Conservation (phyloP, 2,329 filamentous ascomycete species). For the Epichloe elymi region DNA sequence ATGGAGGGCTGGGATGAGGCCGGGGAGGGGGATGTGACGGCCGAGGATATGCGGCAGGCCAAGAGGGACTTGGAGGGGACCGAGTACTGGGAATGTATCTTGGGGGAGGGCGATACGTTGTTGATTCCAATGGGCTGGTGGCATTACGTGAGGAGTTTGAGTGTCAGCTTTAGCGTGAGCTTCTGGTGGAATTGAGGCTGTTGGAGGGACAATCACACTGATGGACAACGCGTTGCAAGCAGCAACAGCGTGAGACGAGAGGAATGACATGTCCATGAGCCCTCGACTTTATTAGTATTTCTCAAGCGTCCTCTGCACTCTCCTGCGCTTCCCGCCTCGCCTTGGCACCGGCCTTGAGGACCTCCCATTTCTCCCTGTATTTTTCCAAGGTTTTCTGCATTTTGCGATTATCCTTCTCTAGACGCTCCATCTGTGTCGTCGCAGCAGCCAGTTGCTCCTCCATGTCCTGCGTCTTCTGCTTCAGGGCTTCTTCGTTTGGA, state of each 20-base stretch:
- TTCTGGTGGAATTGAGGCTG: slow-evolving; percentile 75
- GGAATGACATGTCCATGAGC: too few relatives aligned
- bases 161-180: slow-evolving; percentile 83
- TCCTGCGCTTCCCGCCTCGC: slow-evolving; percentile 31
- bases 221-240: too few relatives aligned
- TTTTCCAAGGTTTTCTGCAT: slow-evolving; percentile 42
- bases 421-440: slow-evolving; percentile 47
- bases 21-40: slow-evolving; percentile 12
- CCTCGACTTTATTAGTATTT: not conserved
- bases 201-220: too few relatives aligned
- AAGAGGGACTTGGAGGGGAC: slow-evolving; percentile 40
- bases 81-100: slow-evolving; percentile 61
- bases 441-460: slow-evolving; percentile 50
- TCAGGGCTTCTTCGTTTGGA: slow-evolving; percentile 23
- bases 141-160: slow-evolving; percentile 86
- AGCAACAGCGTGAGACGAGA: too few relatives aligned
- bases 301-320: slow-evolving; percentile 20
- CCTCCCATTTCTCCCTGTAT: slow-evolving; percentile 49
- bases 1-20: slow-evolving; percentile 46
- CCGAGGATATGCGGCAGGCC: slow-evolving; percentile 24
- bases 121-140: slow-evolving; percentile 95
- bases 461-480: slow-evolving; percentile 45
- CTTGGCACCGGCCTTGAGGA: slow-evolving; percentile 47
- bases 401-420: slow-evolving; percentile 49
- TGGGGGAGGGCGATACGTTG: slow-evolving; percentile 70